A percentile compares a stretch with the other conserved stretches of the same genome.
These are phyloP conservation scores for Microsporum audouinii DNA, from an alignment of 2,329 filamentous ascomycete species.

Conservation along the genomic window DNA sequence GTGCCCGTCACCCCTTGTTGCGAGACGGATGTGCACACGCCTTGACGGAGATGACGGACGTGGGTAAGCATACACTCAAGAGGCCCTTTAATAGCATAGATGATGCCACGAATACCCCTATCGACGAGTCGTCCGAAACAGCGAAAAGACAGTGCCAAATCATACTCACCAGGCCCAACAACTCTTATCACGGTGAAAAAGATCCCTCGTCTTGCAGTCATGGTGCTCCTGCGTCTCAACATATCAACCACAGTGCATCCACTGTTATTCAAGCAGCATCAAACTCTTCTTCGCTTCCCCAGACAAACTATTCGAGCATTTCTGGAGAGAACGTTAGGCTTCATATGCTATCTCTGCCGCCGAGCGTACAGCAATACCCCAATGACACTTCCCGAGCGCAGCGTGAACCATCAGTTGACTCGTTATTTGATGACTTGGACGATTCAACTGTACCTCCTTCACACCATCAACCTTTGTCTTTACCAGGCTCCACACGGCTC, in stretches of 20 bases:
- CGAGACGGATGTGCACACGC: no score
- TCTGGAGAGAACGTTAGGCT: no score
- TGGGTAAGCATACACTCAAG: background rate
- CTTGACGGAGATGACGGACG: background rate
- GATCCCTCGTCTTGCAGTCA: background rate
- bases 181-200: background rate
- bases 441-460: background rate
- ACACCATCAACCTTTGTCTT: background rate
- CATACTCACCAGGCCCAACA: no score
- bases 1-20: background rate
- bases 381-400: background rate
- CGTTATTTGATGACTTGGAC: conserved; percentile 7
- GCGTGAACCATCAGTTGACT: conserved; percentile 9
- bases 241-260: no score
- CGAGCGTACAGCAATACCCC: no score
- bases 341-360: no score
- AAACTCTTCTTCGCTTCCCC: no score
- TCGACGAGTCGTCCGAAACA: background rate
- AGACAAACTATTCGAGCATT: no score
- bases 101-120: background rate
- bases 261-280: no score
- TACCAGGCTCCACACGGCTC: background rate
- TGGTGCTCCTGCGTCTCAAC: background rate
- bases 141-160: background rate
- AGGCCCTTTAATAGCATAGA: background rate